Conservation (phyloP, 2,329 filamentous ascomycete genomes). For the Fusarium heterosporum region DNA sequence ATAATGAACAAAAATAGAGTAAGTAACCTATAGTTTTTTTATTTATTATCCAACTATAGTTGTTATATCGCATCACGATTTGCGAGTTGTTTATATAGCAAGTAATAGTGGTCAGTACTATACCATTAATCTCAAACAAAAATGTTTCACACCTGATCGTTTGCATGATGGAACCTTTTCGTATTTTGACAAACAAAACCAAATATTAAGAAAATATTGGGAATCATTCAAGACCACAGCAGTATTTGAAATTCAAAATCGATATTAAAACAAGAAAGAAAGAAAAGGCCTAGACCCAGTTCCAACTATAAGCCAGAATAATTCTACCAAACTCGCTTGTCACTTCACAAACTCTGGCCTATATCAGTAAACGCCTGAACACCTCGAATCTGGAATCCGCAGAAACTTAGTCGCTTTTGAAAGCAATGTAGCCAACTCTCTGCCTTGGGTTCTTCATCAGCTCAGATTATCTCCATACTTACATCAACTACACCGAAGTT, state of each 20-base stretch:
- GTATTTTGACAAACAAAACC: neutral
- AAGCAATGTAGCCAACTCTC: constrained; percentile 73
- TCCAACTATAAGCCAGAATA: neutral
- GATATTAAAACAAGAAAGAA: neutral
- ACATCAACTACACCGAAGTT: constrained; percentile 71
- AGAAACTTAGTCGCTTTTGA: constrained; percentile 64
- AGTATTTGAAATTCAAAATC: too few species aligned
- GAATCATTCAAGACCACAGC: too few species aligned
- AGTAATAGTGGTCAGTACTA: neutral
- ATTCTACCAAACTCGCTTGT: too few species aligned
- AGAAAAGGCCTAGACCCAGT: neutral
- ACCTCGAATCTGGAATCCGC: constrained; percentile 51
- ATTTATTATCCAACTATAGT: neutral
- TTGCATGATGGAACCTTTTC: too few species aligned
- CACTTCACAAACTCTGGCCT: neutral
- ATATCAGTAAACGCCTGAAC: neutral
- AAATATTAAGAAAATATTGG: neutral
- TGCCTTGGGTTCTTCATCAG: constrained; percentile 63
- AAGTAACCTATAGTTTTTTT: neutral
- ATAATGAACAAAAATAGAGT: neutral
- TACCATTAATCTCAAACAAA: neutral
- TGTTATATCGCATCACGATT: neutral
- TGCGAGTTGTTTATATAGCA: neutral
- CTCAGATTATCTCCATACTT: constrained; percentile 68
- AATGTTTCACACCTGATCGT: neutral